phyloP scores from a whole-genome alignment of 139 green algal genomes.

The Astrephomene gubernaculifera region DNA sequence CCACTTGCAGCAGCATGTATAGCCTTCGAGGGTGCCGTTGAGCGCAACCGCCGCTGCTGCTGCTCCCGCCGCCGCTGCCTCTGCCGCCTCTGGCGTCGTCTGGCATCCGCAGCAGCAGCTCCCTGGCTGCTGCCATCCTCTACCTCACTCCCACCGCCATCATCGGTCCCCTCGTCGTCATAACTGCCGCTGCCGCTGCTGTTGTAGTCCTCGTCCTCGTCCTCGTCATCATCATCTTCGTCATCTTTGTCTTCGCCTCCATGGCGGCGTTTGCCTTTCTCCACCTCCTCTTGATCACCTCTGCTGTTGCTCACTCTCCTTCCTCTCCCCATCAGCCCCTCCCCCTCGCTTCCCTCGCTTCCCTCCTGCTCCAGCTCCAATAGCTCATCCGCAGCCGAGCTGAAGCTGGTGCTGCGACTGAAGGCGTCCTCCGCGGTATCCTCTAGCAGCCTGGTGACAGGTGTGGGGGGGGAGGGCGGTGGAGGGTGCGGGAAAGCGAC shows the following conservation, averaged over 20 bases:
- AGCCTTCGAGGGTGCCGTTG: no score
- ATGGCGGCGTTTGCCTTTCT: no score
- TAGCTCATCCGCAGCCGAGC: no score
- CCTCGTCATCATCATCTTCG: neutral
- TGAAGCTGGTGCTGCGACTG: conserved; percentile 24
- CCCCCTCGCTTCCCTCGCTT: neutral
- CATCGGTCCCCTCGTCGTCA: no score
- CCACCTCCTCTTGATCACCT: no score
- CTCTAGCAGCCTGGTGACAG: conserved; percentile 21
- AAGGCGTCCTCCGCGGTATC: conserved; percentile 41
- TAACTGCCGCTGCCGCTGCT: neutral
- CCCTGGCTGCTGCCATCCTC: neutral
- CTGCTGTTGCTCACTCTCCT: no score
- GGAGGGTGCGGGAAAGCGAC: neutral
- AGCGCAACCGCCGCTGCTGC: no score
- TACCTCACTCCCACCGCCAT: neutral
- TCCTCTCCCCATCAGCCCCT: no score
- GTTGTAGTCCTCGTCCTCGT: neutral
- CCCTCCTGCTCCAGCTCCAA: no score
- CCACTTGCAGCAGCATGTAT: no score
- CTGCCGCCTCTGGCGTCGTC: neutral
- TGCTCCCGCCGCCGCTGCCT: neutral
- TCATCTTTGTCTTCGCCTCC: neutral
- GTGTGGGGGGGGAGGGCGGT: neutral
- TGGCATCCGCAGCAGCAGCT: no score